Evolutionary conservation across 2,329 filamentous ascomycete species (phyloP), one percentile per base, ranked within the genome.

Genomic region (Pseudogymnoascus destructans): DNA sequence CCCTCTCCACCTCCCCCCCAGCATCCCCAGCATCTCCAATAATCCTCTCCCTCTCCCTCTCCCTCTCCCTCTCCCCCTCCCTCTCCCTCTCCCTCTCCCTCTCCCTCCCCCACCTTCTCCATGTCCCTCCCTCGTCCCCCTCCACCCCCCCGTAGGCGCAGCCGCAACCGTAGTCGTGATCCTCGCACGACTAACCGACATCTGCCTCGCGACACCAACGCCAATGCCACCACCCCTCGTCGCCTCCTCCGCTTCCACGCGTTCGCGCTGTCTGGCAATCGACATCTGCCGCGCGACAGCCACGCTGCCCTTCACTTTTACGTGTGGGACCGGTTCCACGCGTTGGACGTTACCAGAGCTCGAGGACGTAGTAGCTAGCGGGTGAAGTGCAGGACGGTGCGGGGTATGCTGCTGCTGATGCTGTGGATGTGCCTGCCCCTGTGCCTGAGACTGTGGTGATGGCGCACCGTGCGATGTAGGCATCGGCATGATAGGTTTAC

Each of bases 1-100:
- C 15, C 15, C 36, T 38, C 27, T 17, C 32, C 30, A 19, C 15
- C 6, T 36, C 4, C 63, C 65, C 33, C 5, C 5, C 7, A 15
- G 33, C 33, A 36, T 36, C 33, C 5, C 5, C 7, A 15, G 33
- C 33, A 36, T 36, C 33, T 1, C 33, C 33, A 36, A 36, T 7
- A 36, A 36, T 9, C 13, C 7, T 36, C 33, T 36, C 33, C n/a
- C n/a, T 36, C 33, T 15, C 33, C 11, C 33, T 15, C 3, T 36
- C 33, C 33, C 32, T 5, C 3, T 3, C 32, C 13, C 32, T 11
- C 5, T 33, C 32, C 5, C 32, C 32, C 13, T 33, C 8, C 4
- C 27, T 9, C 27, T 10, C 33, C 13, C 10, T 33, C 32, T 10
- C 13, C 33, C 33, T 15, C 5, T 5, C 11, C n/a, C 33, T n/a